Percentiles rank a stretch among this genome's conserved stretches.
These are phyloP conservation scores for Beta macrorhiza DNA, from an alignment of 179 eudicot species.

Conservation along the genomic window DNA sequence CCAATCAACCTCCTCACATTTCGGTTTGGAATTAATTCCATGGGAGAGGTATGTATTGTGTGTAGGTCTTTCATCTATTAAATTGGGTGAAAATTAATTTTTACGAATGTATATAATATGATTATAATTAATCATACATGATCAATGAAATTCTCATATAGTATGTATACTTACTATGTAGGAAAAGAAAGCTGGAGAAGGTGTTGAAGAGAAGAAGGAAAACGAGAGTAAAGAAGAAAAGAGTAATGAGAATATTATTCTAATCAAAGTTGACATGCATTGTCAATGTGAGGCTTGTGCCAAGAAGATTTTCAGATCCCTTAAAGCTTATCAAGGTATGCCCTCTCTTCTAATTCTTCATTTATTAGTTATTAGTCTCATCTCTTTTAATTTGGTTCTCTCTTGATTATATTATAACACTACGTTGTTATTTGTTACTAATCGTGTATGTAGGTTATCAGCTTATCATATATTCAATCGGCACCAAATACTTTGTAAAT, in stretches of 20 bases:
- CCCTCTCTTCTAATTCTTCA: background rate
- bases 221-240: conserved; percentile 20
- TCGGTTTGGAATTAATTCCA: background rate
- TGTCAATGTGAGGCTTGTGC: conserved; percentile 74
- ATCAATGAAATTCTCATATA: background rate
- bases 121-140: background rate
- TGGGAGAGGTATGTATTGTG: conserved; percentile 3
- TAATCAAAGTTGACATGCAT: conserved; percentile 71
- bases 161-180: background rate
- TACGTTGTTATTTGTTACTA: too few relatives aligned
- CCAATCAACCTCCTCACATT: too few relatives aligned
- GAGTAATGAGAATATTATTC: conserved; percentile 32
- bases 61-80: background rate
- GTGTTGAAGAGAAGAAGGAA: conserved; percentile 4
- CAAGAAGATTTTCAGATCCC: conserved; percentile 48
- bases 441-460: too few relatives aligned
- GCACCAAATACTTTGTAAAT: too few relatives aligned
- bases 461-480: too few relatives aligned
- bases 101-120: too few relatives aligned
- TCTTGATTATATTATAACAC: background rate
- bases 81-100: too few relatives aligned
- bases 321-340: conserved; percentile 48
- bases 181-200: conserved; percentile 22
- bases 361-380: background rate
- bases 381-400: too few relatives aligned